phyloP scores from a whole-genome alignment of 257 asterid species.

The Thymus quinquecostatus region DNA sequence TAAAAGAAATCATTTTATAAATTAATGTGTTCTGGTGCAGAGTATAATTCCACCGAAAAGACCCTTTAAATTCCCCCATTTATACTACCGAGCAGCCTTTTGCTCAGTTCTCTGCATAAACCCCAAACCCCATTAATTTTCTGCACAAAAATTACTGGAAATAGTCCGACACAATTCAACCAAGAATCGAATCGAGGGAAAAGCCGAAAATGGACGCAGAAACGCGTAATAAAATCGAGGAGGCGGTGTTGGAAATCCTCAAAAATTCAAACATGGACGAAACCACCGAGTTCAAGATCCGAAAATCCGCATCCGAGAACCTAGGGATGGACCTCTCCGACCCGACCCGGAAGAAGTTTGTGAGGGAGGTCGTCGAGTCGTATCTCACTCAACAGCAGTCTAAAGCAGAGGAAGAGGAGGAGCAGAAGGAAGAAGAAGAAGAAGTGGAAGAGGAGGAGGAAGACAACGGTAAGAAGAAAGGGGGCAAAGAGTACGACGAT shows the following conservation, averaged over 20 bases:
- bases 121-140: slow-evolving; percentile 4
- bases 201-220: slow-evolving; percentile 55
- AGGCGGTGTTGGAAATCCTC: slow-evolving; percentile 69
- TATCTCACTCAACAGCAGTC: slow-evolving; percentile 61
- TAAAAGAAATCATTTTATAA: no score
- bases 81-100: background rate
- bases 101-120: background rate
- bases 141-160: background rate
- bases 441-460: slow-evolving; percentile 49
- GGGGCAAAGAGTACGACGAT: slow-evolving; percentile 74
- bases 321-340: slow-evolving; percentile 73
- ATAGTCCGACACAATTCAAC: background rate
- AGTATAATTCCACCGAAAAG: background rate
- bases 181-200: background rate
- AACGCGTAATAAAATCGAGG: slow-evolving; percentile 56
- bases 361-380: slow-evolving; percentile 70
- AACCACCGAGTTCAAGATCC: slow-evolving; percentile 76
- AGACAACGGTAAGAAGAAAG: slow-evolving; percentile 30
- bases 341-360: slow-evolving; percentile 64
- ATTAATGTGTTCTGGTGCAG: background rate
- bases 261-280: slow-evolving; percentile 74
- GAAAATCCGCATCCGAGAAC: slow-evolving; percentile 78
- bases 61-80: slow-evolving; percentile 16
- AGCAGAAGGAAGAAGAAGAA: slow-evolving; percentile 26
- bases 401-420: slow-evolving; percentile 40